These are phyloP conservation scores for Trichoderma virens DNA, from an alignment of 495 filamentous ascomycete genomes.

Conservation along the genomic window DNA sequence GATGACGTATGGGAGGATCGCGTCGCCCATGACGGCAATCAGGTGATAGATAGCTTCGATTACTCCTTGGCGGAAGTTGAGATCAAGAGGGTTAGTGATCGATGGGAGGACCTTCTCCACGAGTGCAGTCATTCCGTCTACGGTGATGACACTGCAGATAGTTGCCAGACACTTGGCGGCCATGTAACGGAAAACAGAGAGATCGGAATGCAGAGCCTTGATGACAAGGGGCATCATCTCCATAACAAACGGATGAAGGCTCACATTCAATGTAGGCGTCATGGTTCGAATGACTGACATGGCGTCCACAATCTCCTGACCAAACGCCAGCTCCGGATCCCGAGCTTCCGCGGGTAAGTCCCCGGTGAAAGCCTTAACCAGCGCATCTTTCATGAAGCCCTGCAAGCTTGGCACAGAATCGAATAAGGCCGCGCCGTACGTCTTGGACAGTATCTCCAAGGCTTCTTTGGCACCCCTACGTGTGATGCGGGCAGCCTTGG, in stretches of 20 bases:
- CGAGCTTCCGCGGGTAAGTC: slow-evolving; percentile 57
- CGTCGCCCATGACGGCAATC: slow-evolving; percentile 96
- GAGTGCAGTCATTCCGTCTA: slow-evolving; percentile 90
- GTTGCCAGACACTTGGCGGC: slow-evolving; percentile 97
- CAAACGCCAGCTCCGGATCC: slow-evolving; percentile 60
- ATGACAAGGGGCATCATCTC: slow-evolving; percentile 77
- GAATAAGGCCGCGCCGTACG: slow-evolving; percentile 70
- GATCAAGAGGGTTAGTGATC: slow-evolving; percentile 78
- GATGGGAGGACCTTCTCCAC: slow-evolving; percentile 88
- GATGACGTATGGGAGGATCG: slow-evolving; percentile 93
- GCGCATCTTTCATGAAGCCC: slow-evolving; percentile 68
- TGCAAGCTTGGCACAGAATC: slow-evolving; percentile 72
- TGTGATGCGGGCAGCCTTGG: slow-evolving; percentile 77
- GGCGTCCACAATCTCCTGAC: slow-evolving; percentile 88
- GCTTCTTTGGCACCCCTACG: slow-evolving; percentile 90
- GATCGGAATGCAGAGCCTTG: slow-evolving; percentile 73
- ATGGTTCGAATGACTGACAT: slow-evolving; percentile 88
- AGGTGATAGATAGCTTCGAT: slow-evolving; percentile 93
- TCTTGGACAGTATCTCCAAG: slow-evolving; percentile 73
- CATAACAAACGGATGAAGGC: slow-evolving; percentile 69
- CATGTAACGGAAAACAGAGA: slow-evolving; percentile 90
- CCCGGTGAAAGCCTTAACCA: slow-evolving; percentile 64
- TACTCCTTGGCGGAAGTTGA: slow-evolving; percentile 81
- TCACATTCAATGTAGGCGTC: slow-evolving; percentile 69
- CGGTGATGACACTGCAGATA: slow-evolving; percentile 89